Base-by-base conservation (phyloP, 345 rosid genomes). In the Salix exigua region DNA sequence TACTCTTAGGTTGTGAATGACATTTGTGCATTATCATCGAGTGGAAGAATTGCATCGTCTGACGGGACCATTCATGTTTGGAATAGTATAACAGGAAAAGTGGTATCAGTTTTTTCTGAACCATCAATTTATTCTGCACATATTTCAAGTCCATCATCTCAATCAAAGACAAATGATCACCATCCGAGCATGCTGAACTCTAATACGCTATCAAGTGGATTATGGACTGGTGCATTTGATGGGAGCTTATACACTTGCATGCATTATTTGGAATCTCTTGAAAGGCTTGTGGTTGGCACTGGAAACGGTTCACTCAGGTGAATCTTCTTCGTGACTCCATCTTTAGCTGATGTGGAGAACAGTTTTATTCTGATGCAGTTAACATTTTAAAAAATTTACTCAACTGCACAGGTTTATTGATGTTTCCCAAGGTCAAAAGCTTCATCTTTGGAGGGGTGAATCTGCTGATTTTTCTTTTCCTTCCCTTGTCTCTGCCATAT, bases 31-130 rank as follows among this genome's bases (percentile, higher is more conserved):
- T 80, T 94, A 72, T 87, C 96, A 58, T 82, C 89, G 73, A 85
- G 90, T 77, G 97, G 96, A 85, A 88, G 87, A 84, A 82, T 92
- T 73, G 97, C 98, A 80, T 94, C 98, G 79, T 94, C 97, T 82
- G 98, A 94, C 80, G 98, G 98, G 82, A 94, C 92, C 31, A 75
- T 94, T 82, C 98, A 94, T 90, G 90, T 94, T 63, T 94, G 97
- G 98, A 87, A 87, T 79, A 85, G 91, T 87, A 89, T 88, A 75
- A 90, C 94, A 6, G 97, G 97, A 79, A 90, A 94, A 85, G 86
- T 83, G 30, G 80, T 91, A 51, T 88, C 92, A 2, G 78, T 94
- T 83, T 88, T 90, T 84, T 75, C 92, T 12, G 98, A 94, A 83
- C 86, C 89, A 75, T 84, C 88, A 18, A 64, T 81, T 70, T 91